A percentile compares a stretch with the other conserved stretches of the same genome.
Evolutionary conservation across 352 stramenopile genomes (phyloP).

Genomic region (Globisporangium recalcitrans): DNA sequence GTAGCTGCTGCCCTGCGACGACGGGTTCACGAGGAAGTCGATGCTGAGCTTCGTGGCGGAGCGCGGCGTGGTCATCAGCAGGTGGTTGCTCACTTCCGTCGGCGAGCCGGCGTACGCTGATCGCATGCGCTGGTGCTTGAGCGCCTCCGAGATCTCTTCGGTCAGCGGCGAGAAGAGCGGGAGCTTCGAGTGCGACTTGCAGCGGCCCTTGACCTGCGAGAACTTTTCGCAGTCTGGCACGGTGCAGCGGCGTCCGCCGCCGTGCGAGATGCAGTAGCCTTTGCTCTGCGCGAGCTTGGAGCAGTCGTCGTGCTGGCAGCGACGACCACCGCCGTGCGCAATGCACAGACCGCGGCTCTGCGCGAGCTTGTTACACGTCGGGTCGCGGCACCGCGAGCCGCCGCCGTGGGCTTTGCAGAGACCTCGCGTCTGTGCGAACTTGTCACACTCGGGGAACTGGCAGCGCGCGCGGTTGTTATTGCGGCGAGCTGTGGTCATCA

Average conservation of each 20-base stretch:
- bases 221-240: constrained; percentile 82
- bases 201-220: constrained; percentile 82
- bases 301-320: constrained; percentile 68
- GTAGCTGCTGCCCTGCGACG: constrained; percentile 1
- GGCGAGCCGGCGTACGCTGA: constrained; percentile 23
- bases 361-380: constrained; percentile 75
- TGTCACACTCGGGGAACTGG: constrained; percentile 67
- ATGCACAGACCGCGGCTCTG: constrained; percentile 76
- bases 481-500: constrained; percentile 30
- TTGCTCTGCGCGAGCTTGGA: constrained; percentile 75
- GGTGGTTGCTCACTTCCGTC: constrained; percentile 14
- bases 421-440: constrained; percentile 79
- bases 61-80: constrained; percentile 21
- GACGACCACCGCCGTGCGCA: constrained; percentile 66
- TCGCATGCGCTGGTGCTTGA: constrained; percentile 19
- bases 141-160: constrained; percentile 13
- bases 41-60: constrained; percentile 44
- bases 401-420: constrained; percentile 84
- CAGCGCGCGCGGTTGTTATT: constrained; percentile 73
- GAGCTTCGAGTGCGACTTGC: constrained; percentile 84
- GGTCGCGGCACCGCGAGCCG: constrained; percentile 70
- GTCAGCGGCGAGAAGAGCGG: constrained; percentile 18
- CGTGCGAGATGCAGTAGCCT: constrained; percentile 80
- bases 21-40: constrained; percentile 51
- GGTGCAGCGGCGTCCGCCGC: constrained; percentile 65